Base-by-base conservation (phyloP, 1,139 yeast genomes). In the Eremothecium sinecaudum region DNA sequence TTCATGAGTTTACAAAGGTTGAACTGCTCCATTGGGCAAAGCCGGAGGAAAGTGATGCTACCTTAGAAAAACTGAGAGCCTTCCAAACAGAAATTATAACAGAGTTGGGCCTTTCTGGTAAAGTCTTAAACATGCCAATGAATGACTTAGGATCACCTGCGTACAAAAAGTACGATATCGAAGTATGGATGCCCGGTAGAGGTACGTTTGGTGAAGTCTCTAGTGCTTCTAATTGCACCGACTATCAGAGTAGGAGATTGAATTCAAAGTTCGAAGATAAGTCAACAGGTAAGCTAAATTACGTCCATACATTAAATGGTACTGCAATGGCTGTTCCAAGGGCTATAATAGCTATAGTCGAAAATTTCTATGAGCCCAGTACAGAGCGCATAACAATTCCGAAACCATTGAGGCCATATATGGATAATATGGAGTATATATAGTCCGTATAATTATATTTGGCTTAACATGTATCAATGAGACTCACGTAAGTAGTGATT, bases 121-220 rank as follows among this genome's bases (percentile, higher is more conserved):
- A 86, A 41, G 81, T 90, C 24, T 62, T 90, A 23, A 75, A 81
- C 45, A 86, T 92, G 87, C 96, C 97, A 0, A 75, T 79, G 16
- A 75, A 81, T 41, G 98, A 92, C 53, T 62, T 92, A 34, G 98
- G 98, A 0, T 79, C 94, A 0, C 95, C 98, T 1, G 98, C 98
- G 0, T 73, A 69, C 58, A 79, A 80, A 51, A 92, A 92, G 58
- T 84, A 78, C 51, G 98, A 92, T 50, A 82, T 87, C 36, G 99
- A 92, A 58, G 95, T 92, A 0, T 84, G 95, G 90, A 90, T 92
- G 96, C 98, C 97, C 0, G 97, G 98, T 2, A 72, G 96, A 48
- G 84, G 84, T 2, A 60, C 62, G 2, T 92, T 94, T 84, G 99
- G 99, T 2, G 99, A 92, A 52, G 67, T 90, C 22, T 78, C 94